Evolutionary conservation across 805 yeast species (phyloP).

Genomic region (Sugiyamaella qingdaonensis): DNA sequence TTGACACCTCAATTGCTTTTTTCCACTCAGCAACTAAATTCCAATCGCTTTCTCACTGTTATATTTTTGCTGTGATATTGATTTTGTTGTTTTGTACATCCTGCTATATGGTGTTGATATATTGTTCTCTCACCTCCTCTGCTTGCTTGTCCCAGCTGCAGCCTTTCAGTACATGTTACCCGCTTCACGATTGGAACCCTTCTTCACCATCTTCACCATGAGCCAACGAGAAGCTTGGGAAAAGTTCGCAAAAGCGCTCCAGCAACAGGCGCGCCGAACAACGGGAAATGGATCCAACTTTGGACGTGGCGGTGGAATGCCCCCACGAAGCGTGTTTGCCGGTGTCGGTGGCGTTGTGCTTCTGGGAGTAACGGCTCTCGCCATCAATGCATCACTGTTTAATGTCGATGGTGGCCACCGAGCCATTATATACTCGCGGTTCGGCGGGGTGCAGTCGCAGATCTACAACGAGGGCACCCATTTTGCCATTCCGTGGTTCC

Average conservation of each 20-base stretch:
- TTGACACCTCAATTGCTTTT: no score
- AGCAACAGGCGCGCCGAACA: constrained; percentile 21
- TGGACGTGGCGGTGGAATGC: constrained; percentile 36
- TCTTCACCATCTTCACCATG: constrained; percentile 9
- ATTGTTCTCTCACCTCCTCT: not conserved
- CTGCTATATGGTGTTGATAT: not conserved
- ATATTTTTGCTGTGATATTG: no score
- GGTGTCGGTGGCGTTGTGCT: constrained; percentile 60
- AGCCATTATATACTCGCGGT: constrained; percentile 87
- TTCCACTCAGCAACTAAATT: no score
- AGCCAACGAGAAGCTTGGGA: constrained; percentile 22
- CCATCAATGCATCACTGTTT: constrained; percentile 56
- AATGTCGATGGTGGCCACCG: constrained; percentile 99
- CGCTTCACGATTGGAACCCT: not conserved
- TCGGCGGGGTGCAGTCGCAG: constrained; percentile 75
- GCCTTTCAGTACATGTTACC: not conserved
- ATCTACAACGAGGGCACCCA: constrained; percentile 95
- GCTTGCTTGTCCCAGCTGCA: not conserved
- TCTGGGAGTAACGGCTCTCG: constrained; percentile 54
- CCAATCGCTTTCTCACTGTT: no score
- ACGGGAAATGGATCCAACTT: constrained; percentile 16
- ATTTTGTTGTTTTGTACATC: not conserved
- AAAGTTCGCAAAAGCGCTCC: constrained; percentile 21
- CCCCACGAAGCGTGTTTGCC: constrained; percentile 53
- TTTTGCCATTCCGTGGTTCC: constrained; percentile 89